These are phyloP conservation scores for Kitagawia praeruptora DNA, from an alignment of 129 eudicot genomes.

Conservation along the genomic window DNA sequence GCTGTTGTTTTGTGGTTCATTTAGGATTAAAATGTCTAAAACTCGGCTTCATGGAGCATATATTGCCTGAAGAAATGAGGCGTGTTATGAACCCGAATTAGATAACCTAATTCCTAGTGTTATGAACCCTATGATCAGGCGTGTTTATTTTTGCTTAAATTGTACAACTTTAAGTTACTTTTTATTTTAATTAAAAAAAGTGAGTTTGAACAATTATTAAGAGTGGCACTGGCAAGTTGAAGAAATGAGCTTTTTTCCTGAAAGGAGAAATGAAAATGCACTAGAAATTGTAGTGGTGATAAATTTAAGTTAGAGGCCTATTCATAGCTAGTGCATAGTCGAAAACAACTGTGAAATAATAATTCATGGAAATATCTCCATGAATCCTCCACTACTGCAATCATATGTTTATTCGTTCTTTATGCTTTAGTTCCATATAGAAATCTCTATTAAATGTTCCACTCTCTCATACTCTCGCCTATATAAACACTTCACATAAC, in stretches of 20 bases:
- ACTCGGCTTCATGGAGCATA: constrained; percentile 4
- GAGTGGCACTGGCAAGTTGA: no score
- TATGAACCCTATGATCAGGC: no score
- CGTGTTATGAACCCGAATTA: no score
- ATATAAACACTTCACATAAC: constrained; percentile 21
- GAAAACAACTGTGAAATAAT: constrained; percentile 28
- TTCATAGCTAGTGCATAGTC: neutral
- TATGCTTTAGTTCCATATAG: neutral
- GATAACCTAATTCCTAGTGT: no score
- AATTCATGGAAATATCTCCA: constrained; percentile 1
- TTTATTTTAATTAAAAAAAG: no score
- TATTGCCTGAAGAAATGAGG: no score
- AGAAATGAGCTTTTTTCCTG: no score
- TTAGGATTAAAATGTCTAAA: constrained; percentile 8
- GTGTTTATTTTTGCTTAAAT: no score
- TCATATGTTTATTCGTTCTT: neutral
- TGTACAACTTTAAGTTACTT: no score
- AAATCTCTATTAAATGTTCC: neutral
- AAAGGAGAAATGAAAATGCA: neutral
- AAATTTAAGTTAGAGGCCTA: neutral
- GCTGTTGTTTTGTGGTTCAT: neutral
- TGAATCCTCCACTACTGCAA: constrained; percentile 2
- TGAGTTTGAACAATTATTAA: no score
- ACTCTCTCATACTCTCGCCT: constrained; percentile 19
- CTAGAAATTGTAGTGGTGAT: neutral